These are phyloP conservation scores for Endocalyx cinctus DNA, from an alignment of 2,329 filamentous ascomycete genomes.

Conservation along the genomic window DNA sequence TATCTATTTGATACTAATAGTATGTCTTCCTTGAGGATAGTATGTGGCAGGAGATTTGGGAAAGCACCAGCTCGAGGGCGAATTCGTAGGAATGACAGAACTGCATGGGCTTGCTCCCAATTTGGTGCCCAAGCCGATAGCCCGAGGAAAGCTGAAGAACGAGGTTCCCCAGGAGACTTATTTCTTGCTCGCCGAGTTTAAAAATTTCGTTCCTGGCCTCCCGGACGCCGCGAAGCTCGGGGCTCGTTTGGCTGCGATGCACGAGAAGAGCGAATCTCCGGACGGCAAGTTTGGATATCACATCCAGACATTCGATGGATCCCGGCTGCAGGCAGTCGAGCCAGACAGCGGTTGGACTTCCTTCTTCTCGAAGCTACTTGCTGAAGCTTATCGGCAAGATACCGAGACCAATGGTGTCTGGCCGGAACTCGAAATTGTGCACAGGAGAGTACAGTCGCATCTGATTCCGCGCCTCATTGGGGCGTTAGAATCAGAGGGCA, in stretches of 20 bases:
- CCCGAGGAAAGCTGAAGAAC: constrained; percentile 6
- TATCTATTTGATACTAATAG: not conserved
- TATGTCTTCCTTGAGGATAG: not conserved
- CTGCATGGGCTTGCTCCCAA: constrained; percentile 7
- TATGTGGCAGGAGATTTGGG: constrained; percentile 10
- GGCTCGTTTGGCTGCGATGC: not conserved
- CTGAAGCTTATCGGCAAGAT: constrained; percentile 23
- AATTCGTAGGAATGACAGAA: constrained; percentile 10
- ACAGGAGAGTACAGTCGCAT: constrained; percentile 13
- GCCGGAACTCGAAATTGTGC: constrained; percentile 22
- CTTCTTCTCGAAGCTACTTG: constrained; percentile 31
- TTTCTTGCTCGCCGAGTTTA: constrained; percentile 1
- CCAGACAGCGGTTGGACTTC: constrained; percentile 36
- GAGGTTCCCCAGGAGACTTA: not conserved
- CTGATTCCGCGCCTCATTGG: constrained; percentile 29
- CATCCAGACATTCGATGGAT: constrained; percentile 27
- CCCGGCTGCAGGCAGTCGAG: constrained; percentile 18
- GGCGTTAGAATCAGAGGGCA: constrained; percentile 18
- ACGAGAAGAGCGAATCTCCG: constrained; percentile 7
- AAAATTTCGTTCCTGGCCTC: not conserved
- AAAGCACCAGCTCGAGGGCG: constrained; percentile 8
- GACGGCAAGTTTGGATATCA: constrained; percentile 34
- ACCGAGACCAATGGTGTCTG: constrained; percentile 25
- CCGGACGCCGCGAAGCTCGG: constrained; percentile 1
- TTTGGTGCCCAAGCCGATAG: constrained; percentile 8